A percentile compares a stretch with the other conserved stretches of the same genome.
phyloP scores from a whole-genome alignment of 2,329 filamentous ascomycete genomes.

The Neonectria punicea region DNA sequence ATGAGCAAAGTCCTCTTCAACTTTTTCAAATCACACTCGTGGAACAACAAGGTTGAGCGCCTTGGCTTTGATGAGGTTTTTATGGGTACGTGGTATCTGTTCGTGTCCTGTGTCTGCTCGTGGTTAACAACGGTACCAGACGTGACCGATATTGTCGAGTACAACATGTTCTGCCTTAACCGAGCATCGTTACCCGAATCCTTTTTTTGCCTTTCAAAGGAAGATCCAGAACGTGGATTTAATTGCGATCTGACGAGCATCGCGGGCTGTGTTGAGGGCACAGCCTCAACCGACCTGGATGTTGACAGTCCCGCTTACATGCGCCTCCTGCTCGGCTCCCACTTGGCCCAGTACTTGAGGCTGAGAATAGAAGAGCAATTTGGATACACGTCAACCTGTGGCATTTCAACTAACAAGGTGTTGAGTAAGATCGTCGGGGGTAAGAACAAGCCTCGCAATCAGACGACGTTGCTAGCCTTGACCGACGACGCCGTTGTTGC shows the following conservation, averaged over 20 bases:
- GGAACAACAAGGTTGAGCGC: conserved; percentile 81
- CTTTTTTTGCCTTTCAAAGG: conserved; percentile 81
- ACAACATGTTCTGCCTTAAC: conserved; percentile 81
- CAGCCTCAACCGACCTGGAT: conserved; percentile 33
- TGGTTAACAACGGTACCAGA: conserved; percentile 56
- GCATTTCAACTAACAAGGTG: conserved; percentile 87
- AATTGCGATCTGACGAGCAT: conserved; percentile 76
- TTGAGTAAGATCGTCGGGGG: conserved; percentile 87
- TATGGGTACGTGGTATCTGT: conserved; percentile 50
- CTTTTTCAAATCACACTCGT: conserved; percentile 78
- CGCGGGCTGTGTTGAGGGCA: conserved; percentile 67
- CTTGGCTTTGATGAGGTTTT: conserved; percentile 91
- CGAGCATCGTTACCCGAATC: conserved; percentile 69
- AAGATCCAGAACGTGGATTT: conserved; percentile 85
- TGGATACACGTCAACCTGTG: conserved; percentile 88
- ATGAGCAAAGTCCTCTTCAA: conserved; percentile 83
- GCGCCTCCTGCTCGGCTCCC: conserved; percentile 80
- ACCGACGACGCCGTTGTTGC: conserved; percentile 63
- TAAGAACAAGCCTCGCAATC: conserved; percentile 85
- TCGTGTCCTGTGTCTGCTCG: background rate
- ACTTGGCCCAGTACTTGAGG: conserved; percentile 81
- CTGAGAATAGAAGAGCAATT: conserved; percentile 76
- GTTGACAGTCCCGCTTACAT: conserved; percentile 57
- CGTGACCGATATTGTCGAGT: conserved; percentile 85
- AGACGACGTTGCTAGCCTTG: conserved; percentile 83